Evolutionary conservation across 108 stramenopile genomes (phyloP), one percentile per base, ranked within the genome.

Genomic region (Nitzschia sp.): DNA sequence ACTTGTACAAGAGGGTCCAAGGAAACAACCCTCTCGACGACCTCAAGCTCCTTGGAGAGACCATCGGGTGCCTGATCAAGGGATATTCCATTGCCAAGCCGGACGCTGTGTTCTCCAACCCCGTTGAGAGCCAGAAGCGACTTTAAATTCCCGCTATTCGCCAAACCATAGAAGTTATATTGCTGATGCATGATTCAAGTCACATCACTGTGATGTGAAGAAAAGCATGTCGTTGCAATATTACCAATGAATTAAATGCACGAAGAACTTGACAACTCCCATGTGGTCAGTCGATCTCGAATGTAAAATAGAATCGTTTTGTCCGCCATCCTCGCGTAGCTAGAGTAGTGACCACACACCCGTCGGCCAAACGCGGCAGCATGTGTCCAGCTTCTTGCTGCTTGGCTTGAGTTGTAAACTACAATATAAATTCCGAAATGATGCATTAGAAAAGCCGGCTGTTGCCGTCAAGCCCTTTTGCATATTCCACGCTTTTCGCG

Each of bases 21-120:
- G 96, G 96, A 63, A 97, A 95, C 95, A 96, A 96, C 83, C 97
- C 97, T 38, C 86, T 98, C 46, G 95, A 96, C 64, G 97, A 98
- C 78, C 57, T 98, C 68, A 97, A 97, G 90, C 94, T 98, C 62
- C 87, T 98, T 46, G 96, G 97, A 33, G 93, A 93, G 49, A 98
- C 97, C 67, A 83, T 98, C 61, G 96, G 95, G 48, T 90, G 94
- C 63, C 83, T 98, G 64, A 93, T 98, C 77, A 93, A 95, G 82
- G 97, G 97, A 56, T 92, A 96, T 70, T 82, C 94, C 11, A 88
- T 89, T 59, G 97, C 96, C 68, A 93, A 94, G 82, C 96, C 96
- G 3, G 97, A 98, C 84, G 87, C 81, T 23, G 80, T 90, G 54
- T 95, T 92, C 88, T 90, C 87, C 80, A 98, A 98, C 92, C 96